Evolutionary conservation across 2,329 filamentous ascomycete species (phyloP).

Genomic region (Apiospora koreana): DNA sequence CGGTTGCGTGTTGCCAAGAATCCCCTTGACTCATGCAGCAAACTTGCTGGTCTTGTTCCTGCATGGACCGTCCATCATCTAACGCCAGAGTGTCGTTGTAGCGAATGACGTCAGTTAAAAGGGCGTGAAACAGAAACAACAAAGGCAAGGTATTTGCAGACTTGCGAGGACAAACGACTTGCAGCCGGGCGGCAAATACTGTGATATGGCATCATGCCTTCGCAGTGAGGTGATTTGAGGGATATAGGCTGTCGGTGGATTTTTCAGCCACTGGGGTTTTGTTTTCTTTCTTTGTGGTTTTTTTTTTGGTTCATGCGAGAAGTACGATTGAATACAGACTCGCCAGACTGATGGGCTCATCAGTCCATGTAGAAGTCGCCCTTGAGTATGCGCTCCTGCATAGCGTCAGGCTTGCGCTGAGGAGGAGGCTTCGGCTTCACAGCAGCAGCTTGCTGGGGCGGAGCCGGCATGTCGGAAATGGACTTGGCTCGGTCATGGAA

Average conservation of each 20-base stretch:
- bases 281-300: background rate
- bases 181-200: background rate
- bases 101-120: constrained; percentile 25
- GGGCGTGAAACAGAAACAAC: constrained; percentile 21
- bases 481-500: constrained; percentile 70
- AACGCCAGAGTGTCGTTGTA: constrained; percentile 23
- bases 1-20: background rate
- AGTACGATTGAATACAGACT: background rate
- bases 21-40: background rate
- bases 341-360: background rate
- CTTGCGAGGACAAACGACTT: background rate
- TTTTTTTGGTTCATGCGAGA: background rate
- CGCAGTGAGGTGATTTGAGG: background rate
- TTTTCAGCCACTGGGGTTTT: background rate
- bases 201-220: background rate
- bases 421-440: constrained; percentile 43
- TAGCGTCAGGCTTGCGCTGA: constrained; percentile 79
- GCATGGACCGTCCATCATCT: constrained; percentile 13
- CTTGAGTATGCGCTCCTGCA: constrained; percentile 96
- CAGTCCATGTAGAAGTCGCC: constrained; percentile 98
- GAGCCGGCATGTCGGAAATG: constrained; percentile 63
- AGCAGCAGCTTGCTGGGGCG: constrained; percentile 51
- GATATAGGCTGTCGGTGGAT: background rate
- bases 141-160: constrained; percentile 16
- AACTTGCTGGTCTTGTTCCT: background rate